Evolutionary conservation across 2,329 filamentous ascomycete species (phyloP), one percentile per base, ranked within the genome.

Genomic region (Juglanconis juglandina): DNA sequence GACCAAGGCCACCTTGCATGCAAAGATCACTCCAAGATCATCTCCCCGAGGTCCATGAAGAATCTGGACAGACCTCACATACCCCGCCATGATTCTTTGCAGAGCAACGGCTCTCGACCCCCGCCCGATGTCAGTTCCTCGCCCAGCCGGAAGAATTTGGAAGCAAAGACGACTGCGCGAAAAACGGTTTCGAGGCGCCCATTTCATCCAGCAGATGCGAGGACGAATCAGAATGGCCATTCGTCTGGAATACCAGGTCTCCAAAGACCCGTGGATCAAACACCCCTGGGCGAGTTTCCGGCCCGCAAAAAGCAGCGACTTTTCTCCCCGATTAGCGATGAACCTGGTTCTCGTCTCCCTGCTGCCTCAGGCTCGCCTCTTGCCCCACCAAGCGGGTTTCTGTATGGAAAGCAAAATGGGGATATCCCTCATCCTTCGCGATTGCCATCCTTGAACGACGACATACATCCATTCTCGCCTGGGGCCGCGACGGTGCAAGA

Each of bases 101-200:
- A 56, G 6, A 55, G 14, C 5, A 53, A 55, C 17, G 52, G 61
- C 33, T 30, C 41, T 9, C 47, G 30, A 34, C 41, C 14, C 11
- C n/a, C 53, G 6, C 35, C 55, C 32, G 58, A 61, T 10, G 42
- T 46, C 17, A 30, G 8, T 11, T 4, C 35, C 9, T 10, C 41
- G 5, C 41, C 53, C 34, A 44, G 11, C 33, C 61, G 61, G 14
- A 63, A 63, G 24, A 56, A 50, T 34, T 50, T 63, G 32, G 58
- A 61, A 37, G 53, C 58, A 3, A 61, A 63, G 50, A 41, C 56
- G 35, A 63, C 61, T 14, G 58, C 58, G n/a, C 61, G 61, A n/a
- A 63, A 63, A 33, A 55, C 61, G 17, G 53, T 55, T 48, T 41
- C 51, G 17, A 63, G 55, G 50, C 54, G 47, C 17, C 51, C 54